Conservation (phyloP, 2,329 filamentous ascomycete species). For the Sclerotinia minor region DNA sequence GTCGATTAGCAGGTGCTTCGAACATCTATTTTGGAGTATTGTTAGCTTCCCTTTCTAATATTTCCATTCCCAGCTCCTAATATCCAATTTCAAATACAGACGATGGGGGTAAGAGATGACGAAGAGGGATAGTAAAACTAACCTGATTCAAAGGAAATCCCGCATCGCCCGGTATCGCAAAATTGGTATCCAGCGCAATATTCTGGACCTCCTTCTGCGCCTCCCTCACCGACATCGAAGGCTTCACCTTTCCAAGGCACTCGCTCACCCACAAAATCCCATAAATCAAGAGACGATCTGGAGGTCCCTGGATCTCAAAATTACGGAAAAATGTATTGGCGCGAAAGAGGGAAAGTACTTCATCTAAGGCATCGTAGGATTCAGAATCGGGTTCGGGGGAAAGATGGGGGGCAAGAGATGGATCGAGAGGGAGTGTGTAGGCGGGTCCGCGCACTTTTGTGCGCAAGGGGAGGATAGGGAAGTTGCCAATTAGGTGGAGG, state of each 20-base stretch:
- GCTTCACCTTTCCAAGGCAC: constrained; percentile 83
- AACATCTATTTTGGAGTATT: constrained; percentile 63
- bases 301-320: constrained; percentile 97
- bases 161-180: constrained; percentile 91
- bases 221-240: constrained; percentile 62
- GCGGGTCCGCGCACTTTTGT: constrained; percentile 95
- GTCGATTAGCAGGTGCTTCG: constrained; percentile 80
- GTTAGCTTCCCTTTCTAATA: neutral
- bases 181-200: constrained; percentile 86
- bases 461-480: constrained; percentile 89
- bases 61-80: neutral
- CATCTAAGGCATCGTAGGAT: constrained; percentile 94
- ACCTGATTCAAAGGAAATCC: constrained; percentile 91
- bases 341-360: constrained; percentile 88
- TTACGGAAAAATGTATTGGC: constrained; percentile 99
- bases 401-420: constrained; percentile 46
- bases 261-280: constrained; percentile 94
- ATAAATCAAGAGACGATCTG: constrained; percentile 92
- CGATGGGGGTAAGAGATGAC: neutral
- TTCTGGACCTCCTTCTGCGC: constrained; percentile 79
- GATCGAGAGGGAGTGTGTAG: constrained; percentile 71
- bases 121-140: constrained; percentile 30
- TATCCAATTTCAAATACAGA: neutral
- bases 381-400: constrained; percentile 81
- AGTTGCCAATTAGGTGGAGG: constrained; percentile 71